Evolutionary conservation across 2,329 filamentous ascomycete species (phyloP).

Genomic region (Uncinocarpus reesii): DNA sequence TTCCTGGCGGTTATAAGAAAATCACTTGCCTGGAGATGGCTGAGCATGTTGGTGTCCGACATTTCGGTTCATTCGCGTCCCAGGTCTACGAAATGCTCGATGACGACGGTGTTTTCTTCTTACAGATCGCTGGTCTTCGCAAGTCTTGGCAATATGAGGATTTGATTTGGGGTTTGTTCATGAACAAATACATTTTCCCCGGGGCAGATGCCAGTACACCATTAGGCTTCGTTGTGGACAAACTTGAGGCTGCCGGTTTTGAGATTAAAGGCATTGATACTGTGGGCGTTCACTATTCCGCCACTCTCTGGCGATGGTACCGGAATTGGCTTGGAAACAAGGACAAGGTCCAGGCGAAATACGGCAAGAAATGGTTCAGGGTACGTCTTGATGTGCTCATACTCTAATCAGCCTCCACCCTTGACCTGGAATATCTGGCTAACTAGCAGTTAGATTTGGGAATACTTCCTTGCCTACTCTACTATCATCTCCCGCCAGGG

Average conservation of each 20-base stretch:
- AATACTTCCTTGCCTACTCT: conserved; percentile 78
- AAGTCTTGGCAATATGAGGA: conserved; percentile 98
- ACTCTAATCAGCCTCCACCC: no score
- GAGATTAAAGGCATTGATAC: conserved; percentile 91
- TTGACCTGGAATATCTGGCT: conserved; percentile 6
- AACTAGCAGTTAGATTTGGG: conserved; percentile 58
- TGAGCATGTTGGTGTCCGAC: conserved; percentile 91
- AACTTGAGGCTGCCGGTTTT: conserved; percentile 75
- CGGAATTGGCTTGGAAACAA: conserved; percentile 93
- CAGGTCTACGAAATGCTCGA: conserved; percentile 94
- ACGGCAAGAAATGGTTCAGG: conserved; percentile 89
- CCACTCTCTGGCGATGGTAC: conserved; percentile 96
- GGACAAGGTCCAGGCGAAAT: conserved; percentile 89
- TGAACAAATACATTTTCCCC: conserved; percentile 99
- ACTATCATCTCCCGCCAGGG: conserved; percentile 78
- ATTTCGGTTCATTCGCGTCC: conserved; percentile 67
- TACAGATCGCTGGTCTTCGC: conserved; percentile 88
- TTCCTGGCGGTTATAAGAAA: conserved; percentile 73
- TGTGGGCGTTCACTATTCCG: conserved; percentile 91
- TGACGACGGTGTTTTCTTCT: conserved; percentile 90
- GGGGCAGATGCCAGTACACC: conserved; percentile 93
- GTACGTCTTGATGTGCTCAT: conserved; percentile 51
- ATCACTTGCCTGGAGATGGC: conserved; percentile 98
- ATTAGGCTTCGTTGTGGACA: conserved; percentile 74
- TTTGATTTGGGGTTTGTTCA: conserved; percentile 94